Conservation (phyloP, 352 stramenopile genomes). For the Thraustochytrium striatum region DNA sequence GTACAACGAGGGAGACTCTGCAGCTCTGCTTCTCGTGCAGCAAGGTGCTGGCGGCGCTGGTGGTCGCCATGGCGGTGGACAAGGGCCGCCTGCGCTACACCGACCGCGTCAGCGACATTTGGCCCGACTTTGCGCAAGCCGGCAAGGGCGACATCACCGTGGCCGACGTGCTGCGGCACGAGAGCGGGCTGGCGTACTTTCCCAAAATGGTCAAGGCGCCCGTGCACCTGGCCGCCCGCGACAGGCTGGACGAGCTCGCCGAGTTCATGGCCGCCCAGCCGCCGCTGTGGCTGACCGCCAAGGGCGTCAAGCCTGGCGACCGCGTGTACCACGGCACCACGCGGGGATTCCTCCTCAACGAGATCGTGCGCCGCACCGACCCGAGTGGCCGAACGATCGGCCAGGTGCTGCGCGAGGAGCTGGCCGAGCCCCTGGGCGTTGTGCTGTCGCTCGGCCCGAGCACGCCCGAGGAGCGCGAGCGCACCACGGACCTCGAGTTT, state of each 20-base stretch:
- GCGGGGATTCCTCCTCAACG: background rate
- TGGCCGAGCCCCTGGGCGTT: constrained; percentile 1
- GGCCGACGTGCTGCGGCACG: constrained; percentile 22
- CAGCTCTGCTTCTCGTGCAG: constrained; percentile 17
- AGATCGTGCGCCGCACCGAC: constrained; percentile 11
- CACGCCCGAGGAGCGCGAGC: background rate
- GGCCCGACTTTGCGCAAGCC: constrained; percentile 32
- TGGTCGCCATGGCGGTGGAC: background rate
- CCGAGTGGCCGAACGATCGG: constrained; percentile 1
- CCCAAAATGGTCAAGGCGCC: background rate
- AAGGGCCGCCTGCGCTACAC: background rate
- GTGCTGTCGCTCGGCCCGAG: background rate
- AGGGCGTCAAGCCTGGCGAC: background rate
- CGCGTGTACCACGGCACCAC: constrained; percentile 7
- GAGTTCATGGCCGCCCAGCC: constrained; percentile 1
- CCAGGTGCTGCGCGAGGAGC: background rate
- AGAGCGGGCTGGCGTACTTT: constrained; percentile 40
- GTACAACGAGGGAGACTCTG: background rate
- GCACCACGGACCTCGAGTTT: background rate
- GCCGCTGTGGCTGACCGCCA: background rate
- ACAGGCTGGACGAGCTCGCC: constrained; percentile 2
- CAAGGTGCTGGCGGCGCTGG: background rate
- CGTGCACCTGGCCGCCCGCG: background rate
- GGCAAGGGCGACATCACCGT: constrained; percentile 32
- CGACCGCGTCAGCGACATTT: background rate